Evolutionary conservation across 129 eudicot genomes (phyloP), one percentile per base, ranked within the genome.

Genomic region (Artemisia annua): DNA sequence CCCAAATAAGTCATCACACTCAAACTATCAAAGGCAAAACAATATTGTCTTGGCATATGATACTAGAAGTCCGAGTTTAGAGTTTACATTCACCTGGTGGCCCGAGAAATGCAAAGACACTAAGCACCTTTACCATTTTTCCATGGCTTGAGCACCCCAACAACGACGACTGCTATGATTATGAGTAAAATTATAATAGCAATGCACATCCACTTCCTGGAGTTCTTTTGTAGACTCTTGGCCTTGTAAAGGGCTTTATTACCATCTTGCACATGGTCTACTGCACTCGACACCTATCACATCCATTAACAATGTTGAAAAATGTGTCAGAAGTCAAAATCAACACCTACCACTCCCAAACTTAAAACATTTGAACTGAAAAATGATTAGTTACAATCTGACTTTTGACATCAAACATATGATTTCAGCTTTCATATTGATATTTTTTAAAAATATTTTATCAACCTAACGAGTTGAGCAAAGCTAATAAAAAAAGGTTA

Each of bases 141-240:
- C 97, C 98, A 90, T 26, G 98, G 98, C 80, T 87, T 90, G 20
- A 94, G 84, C 30, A 93, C 98, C 6, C 96, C 96, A 67, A 94
- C 97, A 1, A 94, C 93, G 7, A 90, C 84, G 4, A 94, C 68
- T 43, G 68, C 84, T 16, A 90, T 77, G 55, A 93, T 80, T 52
- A 90, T 79, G 72, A 93, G 98, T 48, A 93, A 83, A 60, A 93
- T 84, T 48, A 93, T 22, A 28, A 87, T 90, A 13, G 96, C 98
- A 48, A 90, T 74, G 80, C 98, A 93, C 97, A 87, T 93, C 93
- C 98, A 93, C 78, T 93, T 93, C 57, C 98, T 85, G 3, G 97
- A 74, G 83, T 83, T 93, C 72, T 69, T 87, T 66, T 88, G 93
- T 58, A 90, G 73, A 32, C 83, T 87, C 76, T 90, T 93, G 1